Base-by-base conservation (phyloP, 306 rosid species). In the Rosa chinensis region DNA sequence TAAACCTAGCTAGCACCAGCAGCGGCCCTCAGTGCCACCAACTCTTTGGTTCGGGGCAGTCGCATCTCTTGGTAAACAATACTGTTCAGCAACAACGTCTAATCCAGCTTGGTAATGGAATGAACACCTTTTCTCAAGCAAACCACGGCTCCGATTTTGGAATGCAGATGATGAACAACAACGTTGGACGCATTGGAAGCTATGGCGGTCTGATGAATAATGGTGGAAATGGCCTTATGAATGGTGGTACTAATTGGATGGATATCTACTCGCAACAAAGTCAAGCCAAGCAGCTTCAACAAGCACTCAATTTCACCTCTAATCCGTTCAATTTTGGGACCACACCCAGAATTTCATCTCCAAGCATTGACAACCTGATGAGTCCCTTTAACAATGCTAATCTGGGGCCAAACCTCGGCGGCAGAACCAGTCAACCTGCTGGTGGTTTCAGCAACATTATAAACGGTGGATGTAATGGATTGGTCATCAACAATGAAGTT, bases 181-280 rank as follows among this genome's bases (percentile, higher is more conserved):
- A 63, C 13, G 17, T 5, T 76, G 79, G 79, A 11, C 35, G 25
- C 1, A 5, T 35, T 3, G 72, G 62, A 63, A 53, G 62, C 49
- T 62, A 20, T 63, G 77, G 49, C 20, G 66, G 66, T 21, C 49
- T 53, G 45, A 20, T 20, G 49, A 61, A 61, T 59, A 75, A 61
- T 43, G 70, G 25, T 14, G 55, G 69, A 45, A 18, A 13, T 28
- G 79, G 71, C 52, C 45, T 59, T n/a, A 3, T 52, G 40, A 58
- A 70, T 77, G 77, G 43, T 70, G 74, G 77, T 72, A 1, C 56
- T 25, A 78, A 20, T 66, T 56, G 55, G 70, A 39, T 63, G 76
- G 12, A 73, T 0, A 37, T 43, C 42, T 59, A n/a, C 42, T 58
- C 56, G 42, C 82, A 70, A 18, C 68, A 76, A 44, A 67, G 40